phyloP scores from a whole-genome alignment of 495 filamentous ascomycete species.

The Xylaria telfairii region DNA sequence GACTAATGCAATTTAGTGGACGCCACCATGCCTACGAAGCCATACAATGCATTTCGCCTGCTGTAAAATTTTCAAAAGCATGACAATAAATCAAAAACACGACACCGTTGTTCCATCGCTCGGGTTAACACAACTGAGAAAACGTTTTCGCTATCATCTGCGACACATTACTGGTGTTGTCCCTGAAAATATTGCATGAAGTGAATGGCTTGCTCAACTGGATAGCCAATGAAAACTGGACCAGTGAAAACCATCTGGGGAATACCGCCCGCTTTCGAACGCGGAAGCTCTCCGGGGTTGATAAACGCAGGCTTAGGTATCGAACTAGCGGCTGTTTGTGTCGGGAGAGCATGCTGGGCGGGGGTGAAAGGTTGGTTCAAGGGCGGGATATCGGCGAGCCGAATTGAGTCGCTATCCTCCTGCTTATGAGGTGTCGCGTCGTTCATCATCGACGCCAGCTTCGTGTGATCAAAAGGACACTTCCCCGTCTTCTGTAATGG shows the following conservation, averaged over 20 bases:
- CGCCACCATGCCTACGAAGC: neutral
- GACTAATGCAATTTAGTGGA: conserved; percentile 14
- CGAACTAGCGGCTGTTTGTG: conserved; percentile 14
- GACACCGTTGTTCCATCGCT: neutral
- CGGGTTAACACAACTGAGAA: neutral
- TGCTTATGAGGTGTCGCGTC: conserved; percentile 31
- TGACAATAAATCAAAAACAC: neutral
- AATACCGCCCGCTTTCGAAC: conserved; percentile 34
- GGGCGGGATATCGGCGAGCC: conserved; percentile 25
- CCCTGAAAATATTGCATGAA: conserved; percentile 66
- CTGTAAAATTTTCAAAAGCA: neutral
- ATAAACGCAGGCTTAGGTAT: conserved; percentile 48
- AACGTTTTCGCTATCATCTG: neutral
- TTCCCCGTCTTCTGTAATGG: conserved; percentile 39
- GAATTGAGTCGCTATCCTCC: conserved; percentile 32
- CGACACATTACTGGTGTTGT: conserved; percentile 26
- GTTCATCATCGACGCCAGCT: conserved; percentile 38
- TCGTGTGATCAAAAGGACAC: conserved; percentile 57
- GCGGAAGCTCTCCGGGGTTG: conserved; percentile 38
- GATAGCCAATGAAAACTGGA: conserved; percentile 88
- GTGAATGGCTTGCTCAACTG: conserved; percentile 74
- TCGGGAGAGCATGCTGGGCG: conserved; percentile 24
- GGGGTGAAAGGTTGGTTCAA: conserved; percentile 34
- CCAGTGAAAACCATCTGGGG: conserved; percentile 82
- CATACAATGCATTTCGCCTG: neutral